Conservation (phyloP, 225 moss, liverwort and hornwort genomes). For the Pseudisothecium myosuroides region DNA sequence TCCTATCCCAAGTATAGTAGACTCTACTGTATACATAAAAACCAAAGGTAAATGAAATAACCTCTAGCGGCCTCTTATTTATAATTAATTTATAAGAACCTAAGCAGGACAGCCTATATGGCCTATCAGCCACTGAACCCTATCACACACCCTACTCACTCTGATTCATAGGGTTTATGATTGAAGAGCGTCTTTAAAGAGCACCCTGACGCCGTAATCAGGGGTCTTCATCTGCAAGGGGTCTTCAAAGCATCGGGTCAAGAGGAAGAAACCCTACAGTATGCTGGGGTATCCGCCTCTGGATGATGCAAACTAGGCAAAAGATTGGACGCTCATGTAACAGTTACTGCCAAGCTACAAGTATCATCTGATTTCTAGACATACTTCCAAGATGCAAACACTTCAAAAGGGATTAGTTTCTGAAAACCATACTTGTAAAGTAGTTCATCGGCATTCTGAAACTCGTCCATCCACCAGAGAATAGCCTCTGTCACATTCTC, state of each 20-base stretch:
- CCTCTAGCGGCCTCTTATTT: neutral
- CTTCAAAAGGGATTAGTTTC: neutral
- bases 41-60: neutral
- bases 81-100: neutral
- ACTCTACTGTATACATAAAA: neutral
- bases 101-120: neutral
- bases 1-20: neutral
- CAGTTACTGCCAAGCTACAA: neutral
- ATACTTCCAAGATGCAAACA: neutral
- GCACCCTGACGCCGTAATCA: neutral
- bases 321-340: neutral
- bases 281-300: neutral
- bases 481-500: constrained; percentile 64
- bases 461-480: constrained; percentile 90
- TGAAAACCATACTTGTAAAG: constrained; percentile 55
- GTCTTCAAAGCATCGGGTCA: neutral
- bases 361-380: neutral
- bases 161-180: neutral
- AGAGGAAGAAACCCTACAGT: neutral
- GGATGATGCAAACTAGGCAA: neutral
- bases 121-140: neutral
- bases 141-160: neutral
- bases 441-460: constrained; percentile 15
- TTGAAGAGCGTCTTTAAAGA: neutral
- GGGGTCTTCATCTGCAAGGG: no score